Evolutionary conservation across 441 rosid genomes (phyloP), one percentile per base, ranked within the genome.

Genomic region (Theobroma grandiflorum): DNA sequence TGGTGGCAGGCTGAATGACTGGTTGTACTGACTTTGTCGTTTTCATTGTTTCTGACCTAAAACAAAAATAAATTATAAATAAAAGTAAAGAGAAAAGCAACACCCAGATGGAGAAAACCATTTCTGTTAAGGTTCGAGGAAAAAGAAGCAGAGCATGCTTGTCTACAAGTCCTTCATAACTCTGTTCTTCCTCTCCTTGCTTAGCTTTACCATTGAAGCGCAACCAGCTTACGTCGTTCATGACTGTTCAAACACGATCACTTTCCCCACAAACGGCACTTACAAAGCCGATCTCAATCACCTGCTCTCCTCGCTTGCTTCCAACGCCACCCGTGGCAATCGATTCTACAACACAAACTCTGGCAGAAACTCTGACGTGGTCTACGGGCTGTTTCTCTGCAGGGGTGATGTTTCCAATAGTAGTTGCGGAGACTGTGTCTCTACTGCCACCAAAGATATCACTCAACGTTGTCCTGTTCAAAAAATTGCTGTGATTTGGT

Each of bases 361-460:
- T 0, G 84, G 89, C 26, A 55, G 67, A 18, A 61, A 67, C n/a
- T 74, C 85, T 2, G 77, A 80, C 58, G 68, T 5, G 22, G 89
- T 83, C 79, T 80, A 84, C 61, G 89, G 89, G 43, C 77, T 85
- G 72, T 90, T 84, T 61, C 87, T 89, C 58, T 92, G 96, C 87
- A 87, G 89, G 0, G 91, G 88, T 0, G 90, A 91, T 75, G 49
- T 69, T 22, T 16, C 79, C 18, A 14, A 75, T 8, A 69, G 33
- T 1, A 10, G 1, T 3, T 92, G 91, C 77, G 76, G 40, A 3
- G 79, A 74, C 12, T 91, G 91, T 53, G 84, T 89, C 11, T 53
- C 43, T 6, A 6, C 38, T 14, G 91, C 95, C 7, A 43, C 66
- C 4, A 72, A 55, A 9, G 67, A 82, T 2, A 69, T 90, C 64